A percentile compares a stretch with the other conserved stretches of the same genome.
Conservation (phyloP, 2,329 filamentous ascomycete species). For the Aspergillus fijiensis region DNA sequence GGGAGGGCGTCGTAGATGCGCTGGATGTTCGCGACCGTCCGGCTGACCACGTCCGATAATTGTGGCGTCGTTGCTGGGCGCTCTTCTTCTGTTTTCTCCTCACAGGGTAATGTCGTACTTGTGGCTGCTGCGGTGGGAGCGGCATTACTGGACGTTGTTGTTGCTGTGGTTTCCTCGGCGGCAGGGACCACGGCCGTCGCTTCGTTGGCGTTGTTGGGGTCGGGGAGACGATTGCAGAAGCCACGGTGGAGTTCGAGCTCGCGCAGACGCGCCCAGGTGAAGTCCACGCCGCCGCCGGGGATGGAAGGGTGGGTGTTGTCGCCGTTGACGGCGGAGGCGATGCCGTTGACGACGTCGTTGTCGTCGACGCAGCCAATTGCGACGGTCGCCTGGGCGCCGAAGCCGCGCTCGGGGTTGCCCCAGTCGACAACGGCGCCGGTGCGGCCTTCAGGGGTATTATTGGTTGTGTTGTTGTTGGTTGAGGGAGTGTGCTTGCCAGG, state of each 20-base stretch:
- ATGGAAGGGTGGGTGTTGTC: slow-evolving; percentile 46
- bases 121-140: background rate
- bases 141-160: slow-evolving; percentile 16
- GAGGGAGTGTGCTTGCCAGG: slow-evolving; percentile 35
- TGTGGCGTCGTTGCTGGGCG: background rate
- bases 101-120: background rate
- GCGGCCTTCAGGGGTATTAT: slow-evolving; percentile 26
- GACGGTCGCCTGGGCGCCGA: slow-evolving; percentile 56
- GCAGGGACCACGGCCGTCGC: slow-evolving; percentile 30
- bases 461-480: background rate
- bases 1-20: slow-evolving; percentile 58
- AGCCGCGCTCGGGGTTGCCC: slow-evolving; percentile 70
- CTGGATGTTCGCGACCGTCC: slow-evolving; percentile 53
- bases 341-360: slow-evolving; percentile 56
- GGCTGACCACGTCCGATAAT: slow-evolving; percentile 49
- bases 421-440: slow-evolving; percentile 74
- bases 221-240: slow-evolving; percentile 56
- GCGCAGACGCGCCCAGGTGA: slow-evolving; percentile 62
- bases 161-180: slow-evolving; percentile 19
- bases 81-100: slow-evolving; percentile 4
- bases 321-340: slow-evolving; percentile 54
- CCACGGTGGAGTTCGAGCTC: slow-evolving; percentile 61
- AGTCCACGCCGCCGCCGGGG: slow-evolving; percentile 56
- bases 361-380: slow-evolving; percentile 59
- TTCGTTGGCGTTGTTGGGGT: slow-evolving; percentile 46